These are phyloP conservation scores for Phlyctochytrium planicorne DNA, from an alignment of 192 early-diverging fungal species.

Conservation along the genomic window DNA sequence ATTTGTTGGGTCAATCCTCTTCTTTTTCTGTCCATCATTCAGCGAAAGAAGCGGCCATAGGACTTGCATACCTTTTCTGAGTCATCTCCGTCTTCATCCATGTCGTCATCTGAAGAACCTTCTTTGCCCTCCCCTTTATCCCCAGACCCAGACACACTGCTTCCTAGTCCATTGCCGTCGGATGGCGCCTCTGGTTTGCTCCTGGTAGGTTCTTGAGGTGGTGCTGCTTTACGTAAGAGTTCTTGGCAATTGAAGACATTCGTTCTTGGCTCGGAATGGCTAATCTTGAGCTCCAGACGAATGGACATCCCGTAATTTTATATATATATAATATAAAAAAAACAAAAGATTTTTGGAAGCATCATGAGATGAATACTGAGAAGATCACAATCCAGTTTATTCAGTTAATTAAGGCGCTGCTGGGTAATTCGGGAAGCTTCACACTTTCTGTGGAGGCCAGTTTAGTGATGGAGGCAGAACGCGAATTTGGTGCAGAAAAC, in stretches of 20 bases:
- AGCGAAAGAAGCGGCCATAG: not conserved
- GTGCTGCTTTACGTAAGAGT: not conserved
- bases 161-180: not conserved
- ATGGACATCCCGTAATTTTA: too few species aligned
- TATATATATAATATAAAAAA: too few species aligned
- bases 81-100: not conserved
- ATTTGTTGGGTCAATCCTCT: slow-evolving; percentile 27
- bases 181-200: not conserved
- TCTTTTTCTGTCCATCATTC: not conserved
- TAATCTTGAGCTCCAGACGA: not conserved
- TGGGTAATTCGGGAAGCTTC: too few species aligned
- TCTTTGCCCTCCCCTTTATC: too few species aligned
- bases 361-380: too few species aligned
- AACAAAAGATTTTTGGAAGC: too few species aligned
- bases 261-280: not conserved
- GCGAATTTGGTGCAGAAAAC: too few species aligned
- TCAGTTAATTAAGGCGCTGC: too few species aligned
- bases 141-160: too few species aligned
- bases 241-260: not conserved
- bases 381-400: too few species aligned
- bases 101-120: not conserved
- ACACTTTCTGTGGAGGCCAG: too few species aligned
- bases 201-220: not conserved
- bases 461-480: too few species aligned
- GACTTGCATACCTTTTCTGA: not conserved